Evolutionary conservation across 768 basidiomycete species (phyloP), one percentile per base, ranked within the genome.

Genomic region (Lactifluus subvellereus): DNA sequence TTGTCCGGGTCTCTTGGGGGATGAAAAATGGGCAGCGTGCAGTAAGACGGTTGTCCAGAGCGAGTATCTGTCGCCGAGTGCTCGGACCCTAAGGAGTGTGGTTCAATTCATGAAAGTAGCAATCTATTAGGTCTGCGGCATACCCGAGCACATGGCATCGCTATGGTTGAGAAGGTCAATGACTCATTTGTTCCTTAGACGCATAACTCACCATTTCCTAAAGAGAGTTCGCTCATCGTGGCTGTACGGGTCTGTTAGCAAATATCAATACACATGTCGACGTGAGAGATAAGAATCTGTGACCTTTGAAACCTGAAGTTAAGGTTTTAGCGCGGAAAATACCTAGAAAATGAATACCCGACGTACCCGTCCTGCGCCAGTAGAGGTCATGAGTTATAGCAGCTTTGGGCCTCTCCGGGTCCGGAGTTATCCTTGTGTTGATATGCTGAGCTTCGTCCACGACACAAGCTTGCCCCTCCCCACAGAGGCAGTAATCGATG

Each of bases 361-460:
- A 70, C 77, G 37, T 57, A 84, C 84, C 85, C 64, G 77, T 77
- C 32, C 85, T 77, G 62, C 77, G 77, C 85, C 85, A 87, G 65
- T 78, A 79, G 32, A 86, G 66, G 20, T 69, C 71, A 61, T 87
- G 85, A 5, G 81, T 79, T 33, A 87, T 72, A 67, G 72, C 75
- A 62, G 87, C 85, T 65, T 86, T 87, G 0, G 77, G 55, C 35
- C 71, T 72, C 33, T 76, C 71, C 0, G 83, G 81, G 35, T 80
- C 65, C 1, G 85, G 85, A 0, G 72, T 69, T 59, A 86, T 70
- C 22, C 72, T 73, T 18, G 68, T 70, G 3, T 51, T 66, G 38
- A 84, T 74, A 63, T 86, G 85, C 60, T 81, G 74, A 6, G 78
- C 54, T 13, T 83, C 82, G 1, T 74, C 66, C 0, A 75, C 78